These are phyloP conservation scores for Aeschynomene evenia DNA, from an alignment of 306 rosid genomes.

Conservation along the genomic window DNA sequence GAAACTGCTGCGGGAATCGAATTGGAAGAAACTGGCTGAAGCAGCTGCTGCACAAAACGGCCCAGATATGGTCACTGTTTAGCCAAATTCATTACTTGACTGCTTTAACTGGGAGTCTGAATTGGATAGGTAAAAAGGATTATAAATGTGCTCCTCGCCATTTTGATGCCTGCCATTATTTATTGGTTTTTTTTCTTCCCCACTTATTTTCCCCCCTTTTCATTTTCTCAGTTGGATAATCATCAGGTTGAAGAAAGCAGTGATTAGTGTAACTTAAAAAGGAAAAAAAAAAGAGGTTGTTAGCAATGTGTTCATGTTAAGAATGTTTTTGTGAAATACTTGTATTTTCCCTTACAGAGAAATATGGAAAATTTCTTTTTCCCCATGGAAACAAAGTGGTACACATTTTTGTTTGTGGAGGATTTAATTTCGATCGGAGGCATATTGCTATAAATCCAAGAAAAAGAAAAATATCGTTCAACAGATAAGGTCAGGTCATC, in stretches of 20 bases:
- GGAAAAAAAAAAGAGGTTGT: constrained; percentile 44
- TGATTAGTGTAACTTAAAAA: constrained; percentile 53
- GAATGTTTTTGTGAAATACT: constrained; percentile 56
- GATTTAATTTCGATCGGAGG: background rate
- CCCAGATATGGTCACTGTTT: constrained; percentile 57
- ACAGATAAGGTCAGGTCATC: background rate
- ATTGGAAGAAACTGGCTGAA: constrained; percentile 85
- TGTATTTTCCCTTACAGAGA: constrained; percentile 30
- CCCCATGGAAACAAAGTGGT: background rate
- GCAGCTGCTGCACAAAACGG: constrained; percentile 68
- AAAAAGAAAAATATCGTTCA: background rate
- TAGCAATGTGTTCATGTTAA: constrained; percentile 52
- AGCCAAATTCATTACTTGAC: constrained; percentile 26
- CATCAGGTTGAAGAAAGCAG: constrained; percentile 52
- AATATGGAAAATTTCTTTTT: constrained; percentile 6
- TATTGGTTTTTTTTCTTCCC: constrained; percentile 33
- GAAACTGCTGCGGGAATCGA: constrained; percentile 70
- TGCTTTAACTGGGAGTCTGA: constrained; percentile 27
- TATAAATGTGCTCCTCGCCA: constrained; percentile 43
- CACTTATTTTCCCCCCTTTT: constrained; percentile 24
- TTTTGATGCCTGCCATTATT: constrained; percentile 56
- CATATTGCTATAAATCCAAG: background rate
- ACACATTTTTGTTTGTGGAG: background rate
- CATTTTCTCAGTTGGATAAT: constrained; percentile 46
- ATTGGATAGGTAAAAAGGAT: constrained; percentile 34